A percentile compares a stretch with the other conserved stretches of the same genome.
These are phyloP conservation scores for Apiotrichum siamense DNA, from an alignment of 1,284 basidiomycete genomes.

Conservation along the genomic window DNA sequence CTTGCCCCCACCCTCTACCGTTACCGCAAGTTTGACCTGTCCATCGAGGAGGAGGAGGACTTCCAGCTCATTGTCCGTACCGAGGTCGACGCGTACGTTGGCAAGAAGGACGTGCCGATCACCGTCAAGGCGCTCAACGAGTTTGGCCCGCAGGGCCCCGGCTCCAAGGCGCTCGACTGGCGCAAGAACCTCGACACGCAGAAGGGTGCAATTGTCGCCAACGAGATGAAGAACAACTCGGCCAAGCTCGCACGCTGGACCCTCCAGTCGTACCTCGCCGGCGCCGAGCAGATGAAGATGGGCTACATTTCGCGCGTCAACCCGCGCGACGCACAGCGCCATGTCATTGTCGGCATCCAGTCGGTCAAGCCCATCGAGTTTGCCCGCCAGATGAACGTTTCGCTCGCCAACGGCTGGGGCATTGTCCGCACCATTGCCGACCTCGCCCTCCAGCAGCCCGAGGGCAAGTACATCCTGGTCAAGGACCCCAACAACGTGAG, in stretches of 20 bases:
- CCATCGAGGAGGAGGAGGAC: conserved; percentile 77
- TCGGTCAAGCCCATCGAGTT: conserved; percentile 93
- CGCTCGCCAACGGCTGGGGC: conserved; percentile 94
- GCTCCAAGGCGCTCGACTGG: conserved; percentile 79
- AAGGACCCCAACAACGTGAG: conserved; percentile 94
- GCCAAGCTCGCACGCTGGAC: conserved; percentile 98
- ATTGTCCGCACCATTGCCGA: conserved; percentile 93
- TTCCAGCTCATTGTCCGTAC: conserved; percentile 89
- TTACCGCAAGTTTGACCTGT: conserved; percentile 93
- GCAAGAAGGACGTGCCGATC: conserved; percentile 57
- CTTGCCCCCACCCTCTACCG: conserved; percentile 93
- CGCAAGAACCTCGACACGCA: conserved; percentile 91
- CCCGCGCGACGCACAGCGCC: conserved; percentile 88
- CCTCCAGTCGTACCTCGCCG: conserved; percentile 89
- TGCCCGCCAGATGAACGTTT: conserved; percentile 91
- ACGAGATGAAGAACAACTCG: conserved; percentile 99
- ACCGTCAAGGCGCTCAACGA: conserved; percentile 96
- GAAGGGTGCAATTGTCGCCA: conserved; percentile 94
- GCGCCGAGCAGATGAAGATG: conserved; percentile 95
- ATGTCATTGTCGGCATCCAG: conserved; percentile 91
- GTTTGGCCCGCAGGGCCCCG: conserved; percentile 77
- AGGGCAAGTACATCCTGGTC: conserved; percentile 91
- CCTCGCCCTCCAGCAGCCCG: conserved; percentile 86
- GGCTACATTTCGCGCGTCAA: conserved; percentile 89
- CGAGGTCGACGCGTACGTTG: conserved; percentile 86